Percentiles rank a stretch among this genome's conserved stretches.
phyloP scores from a whole-genome alignment of 139 green algal genomes.

The Volvox reticuliferus region DNA sequence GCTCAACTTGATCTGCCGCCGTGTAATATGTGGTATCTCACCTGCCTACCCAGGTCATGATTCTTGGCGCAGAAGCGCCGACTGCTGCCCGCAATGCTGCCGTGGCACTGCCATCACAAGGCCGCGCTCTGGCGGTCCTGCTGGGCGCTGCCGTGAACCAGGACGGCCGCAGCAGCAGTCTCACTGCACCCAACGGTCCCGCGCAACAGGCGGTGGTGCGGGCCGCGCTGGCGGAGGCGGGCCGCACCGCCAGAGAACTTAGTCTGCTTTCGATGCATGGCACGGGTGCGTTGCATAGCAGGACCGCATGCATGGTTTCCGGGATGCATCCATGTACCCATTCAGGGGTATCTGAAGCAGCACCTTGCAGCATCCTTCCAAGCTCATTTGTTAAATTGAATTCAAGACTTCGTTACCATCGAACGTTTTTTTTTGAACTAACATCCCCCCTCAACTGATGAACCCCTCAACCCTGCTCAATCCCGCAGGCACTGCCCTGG shows the following conservation, averaged over 20 bases:
- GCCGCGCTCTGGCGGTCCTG: slow-evolving; percentile 33
- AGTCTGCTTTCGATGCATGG: slow-evolving; percentile 68
- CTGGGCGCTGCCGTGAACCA: slow-evolving; percentile 74
- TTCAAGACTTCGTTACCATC: no score
- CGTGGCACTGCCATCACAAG: background rate
- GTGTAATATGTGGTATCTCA: background rate
- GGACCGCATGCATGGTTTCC: no score
- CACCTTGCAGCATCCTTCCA: no score
- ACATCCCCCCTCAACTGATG: no score
- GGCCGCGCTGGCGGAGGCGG: slow-evolving; percentile 55
- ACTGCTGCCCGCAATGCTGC: slow-evolving; percentile 3
- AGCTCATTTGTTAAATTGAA: no score
- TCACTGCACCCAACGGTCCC: slow-evolving; percentile 92
- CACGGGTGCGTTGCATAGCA: slow-evolving; percentile 47
- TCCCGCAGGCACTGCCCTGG: slow-evolving; percentile 74
- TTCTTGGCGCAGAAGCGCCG: background rate
- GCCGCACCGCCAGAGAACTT: slow-evolving; percentile 15
- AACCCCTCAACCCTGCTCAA: no score
- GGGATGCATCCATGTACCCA: no score
- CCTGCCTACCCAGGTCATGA: slow-evolving; percentile 31
- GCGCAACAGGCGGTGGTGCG: slow-evolving; percentile 86
- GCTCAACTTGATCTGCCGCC: no score
- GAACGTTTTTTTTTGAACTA: no score
- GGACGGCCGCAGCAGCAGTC: slow-evolving; percentile 83
- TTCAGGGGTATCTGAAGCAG: no score